Base-by-base conservation (phyloP, 2,329 filamentous ascomycete species). In the Cordyceps tenuipes region DNA sequence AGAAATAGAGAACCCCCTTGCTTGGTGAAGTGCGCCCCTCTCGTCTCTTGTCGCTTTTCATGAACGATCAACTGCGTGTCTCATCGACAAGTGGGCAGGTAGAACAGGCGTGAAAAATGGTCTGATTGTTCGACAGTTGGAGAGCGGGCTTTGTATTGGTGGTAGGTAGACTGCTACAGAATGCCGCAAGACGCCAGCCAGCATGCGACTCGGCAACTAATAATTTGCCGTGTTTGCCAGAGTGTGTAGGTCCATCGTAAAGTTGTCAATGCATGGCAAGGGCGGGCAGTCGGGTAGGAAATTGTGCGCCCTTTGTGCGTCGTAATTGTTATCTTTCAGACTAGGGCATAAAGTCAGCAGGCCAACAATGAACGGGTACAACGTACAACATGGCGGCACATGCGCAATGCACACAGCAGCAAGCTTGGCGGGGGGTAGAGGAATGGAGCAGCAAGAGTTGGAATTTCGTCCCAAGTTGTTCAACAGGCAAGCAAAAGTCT, bases 1-100 rank as follows among this genome's bases (percentile, higher is more conserved):
- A 54, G 19, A 6, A 44, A 31, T 8, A 44, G 17, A 12, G n/a
- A 46, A 46, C 21, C 8, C 39, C 39, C 7, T 15, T 41, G 39
- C 39, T 3, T 46, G 31, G 17, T 36, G 29, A 31, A n/a, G 41
- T 39, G 39, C 39, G 39, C 13, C 44, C 34, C 44, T 50, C 31
- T 57, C 55, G 44, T 57, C 46, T 50, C 46, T 57, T 43, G 49
- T 50, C 55, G 43, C 55, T n/a, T n/a, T n/a, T n/a, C 26, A 54
- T 39, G 39, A 57, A 21, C 13, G 46, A 50, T 49, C 31, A 57
- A 49, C 55, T 57, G 31, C 34, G 41, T 50, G 55, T 57, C 55
- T 57, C 46, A 39, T 41, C n/a, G 29, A 19, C 29, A 39, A 57
- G 15, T 39, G 44, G 54, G 6, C 54, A 57, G 31, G 46, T 10